phyloP scores from a whole-genome alignment of 345 rosid genomes.

The Pseudoturritis turrita region DNA sequence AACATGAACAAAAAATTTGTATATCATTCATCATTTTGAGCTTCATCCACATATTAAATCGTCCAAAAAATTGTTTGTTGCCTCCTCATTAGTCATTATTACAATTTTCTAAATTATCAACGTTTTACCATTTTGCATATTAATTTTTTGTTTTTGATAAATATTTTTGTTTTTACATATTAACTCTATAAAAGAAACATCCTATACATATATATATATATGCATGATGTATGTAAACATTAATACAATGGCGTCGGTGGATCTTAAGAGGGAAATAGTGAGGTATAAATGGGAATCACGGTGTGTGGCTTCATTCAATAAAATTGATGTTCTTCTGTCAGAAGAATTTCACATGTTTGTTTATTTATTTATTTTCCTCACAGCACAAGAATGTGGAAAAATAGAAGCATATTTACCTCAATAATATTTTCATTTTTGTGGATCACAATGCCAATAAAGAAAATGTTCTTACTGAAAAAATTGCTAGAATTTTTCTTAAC shows the following conservation, averaged over 20 bases:
- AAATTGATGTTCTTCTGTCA: conserved; percentile 22
- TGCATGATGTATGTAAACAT: background rate
- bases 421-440: background rate
- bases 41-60: no score
- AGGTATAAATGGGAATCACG: conserved; percentile 24
- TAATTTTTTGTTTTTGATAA: no score
- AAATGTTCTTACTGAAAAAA: background rate
- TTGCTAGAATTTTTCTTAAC: no score
- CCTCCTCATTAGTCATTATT: no score
- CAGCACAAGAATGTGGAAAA: background rate
- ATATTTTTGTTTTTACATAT: no score
- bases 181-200: background rate
- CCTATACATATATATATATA: background rate
- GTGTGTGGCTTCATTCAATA: conserved; percentile 15
- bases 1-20: no score
- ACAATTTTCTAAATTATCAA: no score
- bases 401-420: no score
- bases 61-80: no score
- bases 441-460: background rate
- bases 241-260: conserved; percentile 26
- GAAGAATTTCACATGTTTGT: conserved; percentile 16
- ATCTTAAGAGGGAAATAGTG: conserved; percentile 12
- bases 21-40: no score
- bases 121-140: background rate
- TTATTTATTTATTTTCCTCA: background rate